These are phyloP conservation scores for Calonectria multiphialidica DNA, from an alignment of 2,329 filamentous ascomycete genomes.

Conservation along the genomic window DNA sequence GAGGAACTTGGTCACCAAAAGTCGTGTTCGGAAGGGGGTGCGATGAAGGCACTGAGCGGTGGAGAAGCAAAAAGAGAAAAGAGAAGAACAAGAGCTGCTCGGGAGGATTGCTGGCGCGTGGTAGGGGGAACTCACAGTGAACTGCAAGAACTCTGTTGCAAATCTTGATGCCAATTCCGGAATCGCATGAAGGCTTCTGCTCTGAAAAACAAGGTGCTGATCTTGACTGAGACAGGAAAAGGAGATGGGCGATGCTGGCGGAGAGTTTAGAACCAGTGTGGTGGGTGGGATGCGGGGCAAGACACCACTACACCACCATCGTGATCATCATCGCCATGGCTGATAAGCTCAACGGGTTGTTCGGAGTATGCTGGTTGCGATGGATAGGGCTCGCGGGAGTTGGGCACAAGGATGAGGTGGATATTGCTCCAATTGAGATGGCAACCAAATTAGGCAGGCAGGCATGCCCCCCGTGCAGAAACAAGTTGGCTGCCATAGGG, in stretches of 20 bases:
- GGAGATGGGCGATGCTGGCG: conserved; percentile 9
- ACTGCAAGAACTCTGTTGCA: conserved; percentile 3
- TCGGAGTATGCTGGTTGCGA: not conserved
- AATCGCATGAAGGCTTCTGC: conserved; percentile 2
- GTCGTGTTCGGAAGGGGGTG: not conserved
- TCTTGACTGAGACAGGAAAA: conserved; percentile 27
- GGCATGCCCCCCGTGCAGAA: not conserved
- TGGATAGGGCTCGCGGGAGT: not conserved
- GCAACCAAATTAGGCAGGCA: not conserved
- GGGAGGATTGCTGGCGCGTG: not conserved
- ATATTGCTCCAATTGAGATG: not conserved
- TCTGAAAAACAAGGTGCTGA: conserved; percentile 16
- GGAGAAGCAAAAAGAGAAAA: not conserved
- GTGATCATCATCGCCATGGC: not conserved
- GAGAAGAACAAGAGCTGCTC: not conserved
- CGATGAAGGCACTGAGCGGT: not conserved
- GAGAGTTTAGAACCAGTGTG: conserved; percentile 25
- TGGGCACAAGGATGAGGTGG: not conserved
- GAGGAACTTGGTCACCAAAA: not conserved
- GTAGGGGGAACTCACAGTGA: not conserved
- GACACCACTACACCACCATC: conserved; percentile 3
- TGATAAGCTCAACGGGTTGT: not conserved
- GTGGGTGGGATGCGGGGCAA: conserved; percentile 20
- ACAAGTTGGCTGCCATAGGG: not conserved
- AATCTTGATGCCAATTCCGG: conserved; percentile 21